Base-by-base conservation (phyloP, 225 moss, liverwort and hornwort genomes). In the Bryum argenteum region DNA sequence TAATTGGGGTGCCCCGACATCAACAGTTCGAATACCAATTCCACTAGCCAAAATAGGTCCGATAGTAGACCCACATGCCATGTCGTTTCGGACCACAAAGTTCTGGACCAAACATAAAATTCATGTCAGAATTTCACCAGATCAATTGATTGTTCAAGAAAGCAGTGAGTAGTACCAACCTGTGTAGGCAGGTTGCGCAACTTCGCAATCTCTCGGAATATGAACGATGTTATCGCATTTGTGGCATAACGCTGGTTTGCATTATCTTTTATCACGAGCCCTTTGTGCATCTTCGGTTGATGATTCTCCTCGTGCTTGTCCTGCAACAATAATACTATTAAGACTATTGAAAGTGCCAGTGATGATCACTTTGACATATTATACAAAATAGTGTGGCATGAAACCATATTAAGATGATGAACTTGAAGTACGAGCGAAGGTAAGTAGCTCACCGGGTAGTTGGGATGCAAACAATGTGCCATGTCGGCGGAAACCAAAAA, bases 401-500 rank as follows among this genome's bases (percentile, higher is more conserved):
- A 24, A 63, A 64, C 54, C 52, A 12, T 52, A 37, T 26, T 9
- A 8, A 48, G 24, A 72, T 15, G 28, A 48, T 24, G 50, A 48
- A 26, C 42, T 3, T 57, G 44, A 15, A 65, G 50, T 39, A 79
- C 41, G 69, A 66, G 65, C 65, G 41, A 76, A 65, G 61, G 59
- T 45, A 63, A 77, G 54, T 51, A 71, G 68, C 79, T 72, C 75
- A 95, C 94, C 81, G 79, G 72, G 51, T 94, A 98, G 70, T 98
- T 98, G 42, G 97, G 97, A 88, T 98, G 97, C 80, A 94, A 69
- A 72, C 83, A 80, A 80, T 98, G 97, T 33, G 97, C 97, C 97
- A 98, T 98, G 75, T 98, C 97, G 41, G 97, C 94, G 77, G 97
- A 98, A 65, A 98, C 94, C 76, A 98, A 75, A 65, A 92, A 94